These are phyloP conservation scores for Agrocybe pediades DNA, from an alignment of 768 basidiomycete species.

Conservation along the genomic window DNA sequence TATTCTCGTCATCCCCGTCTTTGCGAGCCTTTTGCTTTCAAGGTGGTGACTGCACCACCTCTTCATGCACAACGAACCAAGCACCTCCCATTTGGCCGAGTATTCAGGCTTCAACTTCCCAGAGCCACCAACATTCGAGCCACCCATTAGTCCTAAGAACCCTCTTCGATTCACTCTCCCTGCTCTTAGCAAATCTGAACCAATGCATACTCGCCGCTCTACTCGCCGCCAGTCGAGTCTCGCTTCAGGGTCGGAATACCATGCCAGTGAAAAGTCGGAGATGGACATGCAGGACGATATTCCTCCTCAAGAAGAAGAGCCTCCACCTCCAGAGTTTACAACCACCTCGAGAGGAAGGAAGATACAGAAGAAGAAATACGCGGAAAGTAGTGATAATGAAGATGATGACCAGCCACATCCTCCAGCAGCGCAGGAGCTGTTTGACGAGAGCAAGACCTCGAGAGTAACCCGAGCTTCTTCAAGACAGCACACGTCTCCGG, in stretches of 20 bases:
- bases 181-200: too few relatives aligned
- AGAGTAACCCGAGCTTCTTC: slow-evolving; percentile 19
- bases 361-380: slow-evolving; percentile 39
- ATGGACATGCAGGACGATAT: slow-evolving; percentile 28
- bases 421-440: slow-evolving; percentile 18
- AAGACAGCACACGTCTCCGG: slow-evolving; percentile 10
- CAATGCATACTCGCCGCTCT: slow-evolving; percentile 35
- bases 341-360: slow-evolving; percentile 42
- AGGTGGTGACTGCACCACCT: slow-evolving; percentile 13
- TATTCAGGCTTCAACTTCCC: not conserved
- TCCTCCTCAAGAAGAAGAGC: slow-evolving; percentile 31
- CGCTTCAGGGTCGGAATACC: slow-evolving; percentile 51
- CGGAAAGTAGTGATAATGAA: slow-evolving; percentile 50
- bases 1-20: not conserved
- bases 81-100: slow-evolving; percentile 23
- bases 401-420: slow-evolving; percentile 21
- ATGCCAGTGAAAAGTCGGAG: slow-evolving; percentile 47
- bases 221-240: slow-evolving; percentile 34
- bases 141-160: slow-evolving; percentile 17
- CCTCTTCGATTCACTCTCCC: slow-evolving; percentile 19
- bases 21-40: slow-evolving; percentile 7
- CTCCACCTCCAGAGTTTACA: slow-evolving; percentile 25
- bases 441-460: slow-evolving; percentile 29
- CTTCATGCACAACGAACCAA: slow-evolving; percentile 25
- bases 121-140: slow-evolving; percentile 12